phyloP scores from a whole-genome alignment of 768 basidiomycete species.

The Kwoniella sp. region DNA sequence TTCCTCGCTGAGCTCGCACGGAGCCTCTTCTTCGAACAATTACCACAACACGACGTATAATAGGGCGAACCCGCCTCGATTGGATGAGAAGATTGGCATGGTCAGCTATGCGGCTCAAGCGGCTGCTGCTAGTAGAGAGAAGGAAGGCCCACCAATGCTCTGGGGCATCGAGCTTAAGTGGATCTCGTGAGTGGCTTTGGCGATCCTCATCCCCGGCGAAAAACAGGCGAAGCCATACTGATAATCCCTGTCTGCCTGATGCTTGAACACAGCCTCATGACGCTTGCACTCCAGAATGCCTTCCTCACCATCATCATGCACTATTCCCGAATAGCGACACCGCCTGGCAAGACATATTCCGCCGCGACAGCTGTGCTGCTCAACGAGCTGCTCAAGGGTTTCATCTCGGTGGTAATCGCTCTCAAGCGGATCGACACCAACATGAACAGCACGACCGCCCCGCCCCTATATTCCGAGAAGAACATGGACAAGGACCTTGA shows the following conservation, averaged over 20 bases:
- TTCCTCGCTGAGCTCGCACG: not conserved
- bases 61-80: slow-evolving; percentile 21
- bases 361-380: slow-evolving; percentile 92
- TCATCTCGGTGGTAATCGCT: slow-evolving; percentile 85
- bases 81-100: slow-evolving; percentile 31
- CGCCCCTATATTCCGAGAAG: slow-evolving; percentile 29
- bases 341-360: slow-evolving; percentile 77
- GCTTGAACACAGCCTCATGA: slow-evolving; percentile 47
- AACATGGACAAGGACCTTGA: slow-evolving; percentile 7
- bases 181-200: slow-evolving; percentile 53
- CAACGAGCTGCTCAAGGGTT: slow-evolving; percentile 90
- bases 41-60: slow-evolving; percentile 11
- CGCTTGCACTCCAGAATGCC: slow-evolving; percentile 87
- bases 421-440: slow-evolving; percentile 63
- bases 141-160: slow-evolving; percentile 36
- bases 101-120: slow-evolving; percentile 14
- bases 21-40: slow-evolving; percentile 10
- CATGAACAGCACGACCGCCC: slow-evolving; percentile 33
- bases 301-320: slow-evolving; percentile 91
- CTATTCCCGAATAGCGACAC: slow-evolving; percentile 82
- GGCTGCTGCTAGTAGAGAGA: slow-evolving; percentile 22
- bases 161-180: slow-evolving; percentile 55
- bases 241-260: too few relatives aligned
- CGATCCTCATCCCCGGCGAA: too few relatives aligned
- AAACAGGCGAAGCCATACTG: too few relatives aligned